Conservation (phyloP, 2,329 filamentous ascomycete genomes). For the Talaromyces verruculosus region DNA sequence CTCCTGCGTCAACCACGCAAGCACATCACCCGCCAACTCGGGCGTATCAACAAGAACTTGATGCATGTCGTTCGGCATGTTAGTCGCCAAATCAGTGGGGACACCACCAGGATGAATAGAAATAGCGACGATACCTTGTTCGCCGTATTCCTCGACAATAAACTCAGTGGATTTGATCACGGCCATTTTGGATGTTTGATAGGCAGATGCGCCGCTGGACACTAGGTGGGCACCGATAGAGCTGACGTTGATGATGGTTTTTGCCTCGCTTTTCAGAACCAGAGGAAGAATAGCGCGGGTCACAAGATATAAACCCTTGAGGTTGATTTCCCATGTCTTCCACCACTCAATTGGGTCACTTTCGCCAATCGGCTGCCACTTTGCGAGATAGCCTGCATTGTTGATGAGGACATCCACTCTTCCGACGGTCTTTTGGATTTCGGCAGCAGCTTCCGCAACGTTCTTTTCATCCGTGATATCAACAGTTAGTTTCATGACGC, state of each 20-base stretch:
- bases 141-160: slow-evolving; percentile 45
- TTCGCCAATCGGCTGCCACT: slow-evolving; percentile 32
- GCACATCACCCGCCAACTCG: slow-evolving; percentile 28
- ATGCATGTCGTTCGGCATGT: slow-evolving; percentile 33
- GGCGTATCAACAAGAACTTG: slow-evolving; percentile 30
- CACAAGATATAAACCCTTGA: slow-evolving; percentile 50
- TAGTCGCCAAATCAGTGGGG: slow-evolving; percentile 44
- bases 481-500: slow-evolving; percentile 45
- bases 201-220: slow-evolving; percentile 41
- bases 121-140: slow-evolving; percentile 41
- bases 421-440: slow-evolving; percentile 34
- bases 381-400: slow-evolving; percentile 45
- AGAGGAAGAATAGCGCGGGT: slow-evolving; percentile 50
- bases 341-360: slow-evolving; percentile 42
- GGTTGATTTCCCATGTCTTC: slow-evolving; percentile 50
- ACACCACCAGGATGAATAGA: slow-evolving; percentile 50
- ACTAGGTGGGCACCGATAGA: slow-evolving; percentile 47
- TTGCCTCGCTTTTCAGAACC: slow-evolving; percentile 32
- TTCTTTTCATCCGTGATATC: slow-evolving; percentile 45
- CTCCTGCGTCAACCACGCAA: slow-evolving; percentile 29
- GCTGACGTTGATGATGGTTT: slow-evolving; percentile 51
- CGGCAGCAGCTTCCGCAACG: slow-evolving; percentile 38
- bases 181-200: slow-evolving; percentile 51
- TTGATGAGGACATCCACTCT: slow-evolving; percentile 51
- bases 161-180: slow-evolving; percentile 49